phyloP scores from a whole-genome alignment of 75 land plant species.

The Cupressus sempervirens region DNA sequence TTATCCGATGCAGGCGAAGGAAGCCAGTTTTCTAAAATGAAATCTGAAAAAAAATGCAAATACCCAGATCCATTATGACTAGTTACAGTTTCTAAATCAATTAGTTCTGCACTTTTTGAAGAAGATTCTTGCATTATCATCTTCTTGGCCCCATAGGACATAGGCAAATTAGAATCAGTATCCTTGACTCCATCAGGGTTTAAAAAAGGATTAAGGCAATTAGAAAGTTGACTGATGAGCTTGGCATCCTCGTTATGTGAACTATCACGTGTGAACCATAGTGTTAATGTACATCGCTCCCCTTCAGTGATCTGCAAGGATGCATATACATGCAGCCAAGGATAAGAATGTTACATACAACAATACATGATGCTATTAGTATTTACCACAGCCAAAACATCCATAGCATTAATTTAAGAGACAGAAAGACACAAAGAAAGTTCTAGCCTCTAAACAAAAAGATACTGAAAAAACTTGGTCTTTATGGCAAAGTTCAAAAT shows the following conservation, averaged over 20 bases:
- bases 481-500: not conserved
- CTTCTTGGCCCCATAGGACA: not conserved
- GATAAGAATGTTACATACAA: not conserved
- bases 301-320: constrained; percentile 61
- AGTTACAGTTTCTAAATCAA: not conserved
- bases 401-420: not conserved
- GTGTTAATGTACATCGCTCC: constrained; percentile 74
- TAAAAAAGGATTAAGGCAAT: constrained; percentile 7
- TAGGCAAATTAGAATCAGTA: constrained; percentile 5
- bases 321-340: not conserved
- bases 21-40: constrained; percentile 8
- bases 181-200: not conserved
- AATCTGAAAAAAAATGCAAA: not conserved
- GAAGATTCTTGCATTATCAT: not conserved
- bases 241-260: constrained; percentile 78
- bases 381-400: not conserved
- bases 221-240: constrained; percentile 42
- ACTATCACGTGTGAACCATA: constrained; percentile 77
- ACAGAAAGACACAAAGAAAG: not conserved
- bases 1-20: constrained; percentile 58
- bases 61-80: not conserved
- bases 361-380: not conserved
- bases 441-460: not conserved
- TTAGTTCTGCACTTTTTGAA: not conserved
- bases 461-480: not conserved